Percentiles rank a stretch among this genome's conserved stretches.
phyloP scores from a whole-genome alignment of 2,329 filamentous ascomycete genomes.

The Helotiales sp. region DNA sequence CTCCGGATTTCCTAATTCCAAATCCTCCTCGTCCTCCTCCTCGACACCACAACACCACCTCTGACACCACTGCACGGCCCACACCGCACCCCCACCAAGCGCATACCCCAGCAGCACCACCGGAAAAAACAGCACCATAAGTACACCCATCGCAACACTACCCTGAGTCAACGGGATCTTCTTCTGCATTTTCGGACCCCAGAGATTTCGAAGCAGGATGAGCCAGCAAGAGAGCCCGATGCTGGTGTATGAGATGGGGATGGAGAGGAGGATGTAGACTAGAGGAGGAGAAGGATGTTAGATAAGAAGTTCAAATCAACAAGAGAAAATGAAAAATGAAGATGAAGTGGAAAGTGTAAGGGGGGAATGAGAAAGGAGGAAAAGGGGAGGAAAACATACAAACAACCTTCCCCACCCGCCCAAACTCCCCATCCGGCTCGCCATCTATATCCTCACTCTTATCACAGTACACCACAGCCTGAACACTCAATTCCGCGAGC shows the following conservation, averaged over 20 bases:
- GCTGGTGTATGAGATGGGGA: not conserved
- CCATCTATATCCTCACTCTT: no score
- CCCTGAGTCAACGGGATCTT: constrained; percentile 16
- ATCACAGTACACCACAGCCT: constrained; percentile 16
- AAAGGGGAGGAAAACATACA: not conserved
- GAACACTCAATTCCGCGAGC: constrained; percentile 15
- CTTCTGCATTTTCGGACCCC: constrained; percentile 16
- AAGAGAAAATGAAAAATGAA: no score
- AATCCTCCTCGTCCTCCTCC: no score
- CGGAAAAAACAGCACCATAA: constrained; percentile 4
- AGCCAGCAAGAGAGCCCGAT: constrained; percentile 17
- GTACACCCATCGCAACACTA: not conserved
- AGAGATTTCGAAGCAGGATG: constrained; percentile 23
- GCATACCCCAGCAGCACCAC: constrained; percentile 7
- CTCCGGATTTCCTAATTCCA: no score
- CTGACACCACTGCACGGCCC: constrained; percentile 22
- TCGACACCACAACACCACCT: constrained; percentile 25
- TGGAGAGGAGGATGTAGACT: not conserved
- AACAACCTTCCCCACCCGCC: not conserved
- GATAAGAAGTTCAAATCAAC: not conserved
- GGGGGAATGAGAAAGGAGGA: not conserved
- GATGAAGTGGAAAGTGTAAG: not conserved
- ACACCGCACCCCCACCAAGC: constrained; percentile 3
- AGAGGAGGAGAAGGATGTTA: not conserved
- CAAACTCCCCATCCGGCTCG: not conserved